These are phyloP conservation scores for Cicer yamashitae DNA, from an alignment of 306 rosid genomes.

Conservation along the genomic window DNA sequence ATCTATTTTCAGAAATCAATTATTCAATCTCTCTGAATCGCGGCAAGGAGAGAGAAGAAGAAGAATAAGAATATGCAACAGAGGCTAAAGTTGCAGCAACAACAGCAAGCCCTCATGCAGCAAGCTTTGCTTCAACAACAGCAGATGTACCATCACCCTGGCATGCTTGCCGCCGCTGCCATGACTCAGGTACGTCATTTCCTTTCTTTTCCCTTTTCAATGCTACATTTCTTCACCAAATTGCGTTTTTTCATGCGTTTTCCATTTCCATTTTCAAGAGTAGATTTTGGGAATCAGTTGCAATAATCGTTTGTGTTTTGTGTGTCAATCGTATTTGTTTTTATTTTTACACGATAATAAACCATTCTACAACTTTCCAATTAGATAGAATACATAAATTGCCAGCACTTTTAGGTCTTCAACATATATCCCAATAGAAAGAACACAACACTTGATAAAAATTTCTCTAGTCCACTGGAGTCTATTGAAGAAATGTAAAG, in stretches of 20 bases:
- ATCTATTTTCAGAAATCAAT: slow-evolving; percentile 34
- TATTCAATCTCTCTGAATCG: slow-evolving; percentile 13
- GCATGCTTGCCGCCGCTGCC: slow-evolving; percentile 77
- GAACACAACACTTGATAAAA: slow-evolving; percentile 8
- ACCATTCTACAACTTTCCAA: background rate
- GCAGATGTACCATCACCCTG: slow-evolving; percentile 80
- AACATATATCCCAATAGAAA: slow-evolving; percentile 1
- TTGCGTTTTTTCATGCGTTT: background rate
- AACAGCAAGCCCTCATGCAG: slow-evolving; percentile 76
- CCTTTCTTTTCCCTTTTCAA: background rate
- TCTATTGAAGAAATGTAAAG: background rate
- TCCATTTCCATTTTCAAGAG: background rate
- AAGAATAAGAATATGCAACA: slow-evolving; percentile 64
- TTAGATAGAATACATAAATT: background rate
- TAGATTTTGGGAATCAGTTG: background rate
- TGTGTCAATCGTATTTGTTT: background rate
- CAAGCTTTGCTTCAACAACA: slow-evolving; percentile 82
- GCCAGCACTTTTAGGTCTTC: background rate
- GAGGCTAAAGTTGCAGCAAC: slow-evolving; percentile 70
- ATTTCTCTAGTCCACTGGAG: background rate
- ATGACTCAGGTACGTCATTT: slow-evolving; percentile 73
- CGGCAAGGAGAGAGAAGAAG: background rate
- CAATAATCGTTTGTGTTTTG: background rate
- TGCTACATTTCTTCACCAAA: background rate
- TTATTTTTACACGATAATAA: background rate